Base-by-base conservation (phyloP, 179 eudicot species). In the Silene coronaria region DNA sequence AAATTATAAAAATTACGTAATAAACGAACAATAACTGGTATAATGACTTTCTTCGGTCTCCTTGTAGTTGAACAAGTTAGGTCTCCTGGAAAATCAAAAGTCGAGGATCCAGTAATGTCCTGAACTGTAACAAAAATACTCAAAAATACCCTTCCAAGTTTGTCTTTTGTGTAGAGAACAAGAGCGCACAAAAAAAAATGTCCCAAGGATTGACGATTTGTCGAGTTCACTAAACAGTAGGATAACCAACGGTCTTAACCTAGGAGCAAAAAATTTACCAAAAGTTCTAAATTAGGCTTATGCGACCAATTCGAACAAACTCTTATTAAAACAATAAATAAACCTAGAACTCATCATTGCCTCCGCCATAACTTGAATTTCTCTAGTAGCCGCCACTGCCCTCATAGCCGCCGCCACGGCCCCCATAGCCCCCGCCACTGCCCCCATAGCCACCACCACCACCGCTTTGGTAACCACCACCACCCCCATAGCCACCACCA, bases 271-370 rank as follows among this genome's bases (percentile, higher is more conserved):
- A 62, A 72, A 64, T 12, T 22, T 53, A 53, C 26, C 6, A 13
- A 45, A 6, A 32, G 46, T 23, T 57, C 72, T 53, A 64, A 55
- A 72, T 65, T 5, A 59, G 6, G 28, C 11, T 73, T 28, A 73
- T 59, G 80, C 51, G 23, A 32, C 34, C 71, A 48, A 24, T 70
- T 57, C 59, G 19, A 58, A 58, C 38, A 34, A 34, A 34, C 38
- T 8, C 38, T 34, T 34, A 6, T 34, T 5, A 0, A 6, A 36
- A 36, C 11, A 36, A 11, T 7, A 36, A 36, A 34, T 51, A 13
- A 3, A 51, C 16, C 58, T 53, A 53, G 21, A 8, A 53, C 4
- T 53, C 21, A 21, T 17, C 58, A 53, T 53, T 17, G 58, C 45
- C 45, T 36, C 45, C 45, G 2, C 58, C 58, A 42, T 42, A 42